phyloP scores from a whole-genome alignment of 495 filamentous ascomycete genomes.

The Hyaloscypha hepaticicola region DNA sequence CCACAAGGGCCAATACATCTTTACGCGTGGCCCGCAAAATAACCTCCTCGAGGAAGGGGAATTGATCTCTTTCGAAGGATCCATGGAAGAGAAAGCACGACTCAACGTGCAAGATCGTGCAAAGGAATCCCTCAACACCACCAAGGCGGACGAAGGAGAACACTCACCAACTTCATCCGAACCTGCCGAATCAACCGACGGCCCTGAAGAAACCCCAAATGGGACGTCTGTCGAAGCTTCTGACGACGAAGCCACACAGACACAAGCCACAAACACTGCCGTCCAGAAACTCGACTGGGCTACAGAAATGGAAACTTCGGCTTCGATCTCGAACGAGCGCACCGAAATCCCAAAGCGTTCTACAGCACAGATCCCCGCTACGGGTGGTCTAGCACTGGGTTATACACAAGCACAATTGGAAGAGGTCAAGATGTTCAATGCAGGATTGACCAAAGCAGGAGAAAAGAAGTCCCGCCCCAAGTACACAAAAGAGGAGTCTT shows the following conservation, averaged over 20 bases:
- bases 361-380: background rate
- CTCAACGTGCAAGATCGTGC: background rate
- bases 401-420: conserved; percentile 30
- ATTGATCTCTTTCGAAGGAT: conserved; percentile 28
- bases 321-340: background rate
- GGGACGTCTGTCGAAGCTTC: conserved; percentile 18
- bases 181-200: background rate
- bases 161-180: conserved; percentile 12
- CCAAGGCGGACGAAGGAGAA: background rate
- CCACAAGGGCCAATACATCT: conserved; percentile 31
- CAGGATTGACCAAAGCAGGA: conserved; percentile 27
- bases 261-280: background rate
- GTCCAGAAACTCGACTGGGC: conserved; percentile 13
- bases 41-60: conserved; percentile 24
- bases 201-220: conserved; percentile 14
- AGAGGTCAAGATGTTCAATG: conserved; percentile 27
- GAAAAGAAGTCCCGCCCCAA: conserved; percentile 22
- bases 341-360: conserved; percentile 6
- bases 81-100: conserved; percentile 1
- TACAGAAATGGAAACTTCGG: conserved; percentile 1
- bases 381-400: conserved; percentile 21
- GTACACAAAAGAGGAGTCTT: conserved; percentile 4
- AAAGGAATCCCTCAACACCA: background rate
- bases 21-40: conserved; percentile 20
- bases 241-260: conserved; percentile 4